Percentiles rank a stretch among this genome's conserved stretches.
Conservation (phyloP, 2,329 filamentous ascomycete species). For the Coniochaeta ligniaria region DNA sequence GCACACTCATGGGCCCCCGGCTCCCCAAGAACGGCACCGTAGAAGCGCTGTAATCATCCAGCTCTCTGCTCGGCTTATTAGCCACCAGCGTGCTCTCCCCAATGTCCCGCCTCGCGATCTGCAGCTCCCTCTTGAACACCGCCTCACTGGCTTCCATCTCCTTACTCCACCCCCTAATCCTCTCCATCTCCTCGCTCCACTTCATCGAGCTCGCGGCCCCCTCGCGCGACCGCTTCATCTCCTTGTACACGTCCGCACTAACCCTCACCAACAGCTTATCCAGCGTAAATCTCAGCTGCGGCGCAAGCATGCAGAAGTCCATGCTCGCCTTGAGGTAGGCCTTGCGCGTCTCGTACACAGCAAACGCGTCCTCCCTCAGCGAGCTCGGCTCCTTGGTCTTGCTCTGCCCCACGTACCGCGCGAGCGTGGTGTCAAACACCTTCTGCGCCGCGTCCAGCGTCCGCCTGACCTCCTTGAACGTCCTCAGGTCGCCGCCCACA, state of each 20-base stretch:
- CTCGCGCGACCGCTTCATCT: conserved; percentile 67
- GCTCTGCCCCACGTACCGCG: conserved; percentile 75
- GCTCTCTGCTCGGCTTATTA: conserved; percentile 77
- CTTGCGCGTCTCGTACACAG: conserved; percentile 87
- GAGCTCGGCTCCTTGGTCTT: conserved; percentile 93
- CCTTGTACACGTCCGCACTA: conserved; percentile 81
- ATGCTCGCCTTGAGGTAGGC: conserved; percentile 85
- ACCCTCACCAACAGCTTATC: conserved; percentile 82
- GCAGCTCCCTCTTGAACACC: conserved; percentile 74
- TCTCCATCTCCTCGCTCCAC: conserved; percentile 77
- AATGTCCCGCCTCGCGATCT: conserved; percentile 71
- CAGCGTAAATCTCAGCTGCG: conserved; percentile 74
- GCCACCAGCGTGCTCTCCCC: conserved; percentile 66
- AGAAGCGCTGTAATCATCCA: conserved; percentile 86
- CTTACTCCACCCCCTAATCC: conserved; percentile 84
- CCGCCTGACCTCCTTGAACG: conserved; percentile 79
- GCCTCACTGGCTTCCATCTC: conserved; percentile 90
- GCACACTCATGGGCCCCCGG: conserved; percentile 58
- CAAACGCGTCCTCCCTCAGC: conserved; percentile 89
- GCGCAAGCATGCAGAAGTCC: conserved; percentile 85
- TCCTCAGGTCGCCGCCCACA: conserved; percentile 68
- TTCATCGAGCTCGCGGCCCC: conserved; percentile 55
- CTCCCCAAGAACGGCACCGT: conserved; percentile 83
- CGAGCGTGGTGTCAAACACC: conserved; percentile 72
- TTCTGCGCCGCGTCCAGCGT: conserved; percentile 74